Evolutionary conservation across 768 basidiomycete genomes (phyloP).

Genomic region (Hypholoma sublateritium): DNA sequence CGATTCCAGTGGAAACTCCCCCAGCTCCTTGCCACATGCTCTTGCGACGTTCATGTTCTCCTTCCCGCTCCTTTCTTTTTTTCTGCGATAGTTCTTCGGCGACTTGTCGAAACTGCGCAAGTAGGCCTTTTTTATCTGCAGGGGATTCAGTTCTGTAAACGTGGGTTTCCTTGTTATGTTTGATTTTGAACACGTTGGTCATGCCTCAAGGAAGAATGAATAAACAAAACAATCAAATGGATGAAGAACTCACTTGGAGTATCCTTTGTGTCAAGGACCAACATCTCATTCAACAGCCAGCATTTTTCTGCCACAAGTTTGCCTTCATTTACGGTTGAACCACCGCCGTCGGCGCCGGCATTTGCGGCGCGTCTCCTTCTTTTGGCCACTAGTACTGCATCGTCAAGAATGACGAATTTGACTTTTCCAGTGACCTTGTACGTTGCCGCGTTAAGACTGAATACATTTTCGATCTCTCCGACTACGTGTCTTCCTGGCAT

Average conservation of each 20-base stretch:
- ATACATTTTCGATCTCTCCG: slow-evolving; percentile 78
- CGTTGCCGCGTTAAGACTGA: slow-evolving; percentile 89
- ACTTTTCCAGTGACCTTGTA: slow-evolving; percentile 90
- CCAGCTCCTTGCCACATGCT: slow-evolving; percentile 56
- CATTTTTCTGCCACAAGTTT: slow-evolving; percentile 92
- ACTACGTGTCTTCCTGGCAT: slow-evolving; percentile 91
- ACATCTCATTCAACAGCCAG: slow-evolving; percentile 91
- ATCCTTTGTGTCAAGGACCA: slow-evolving; percentile 96
- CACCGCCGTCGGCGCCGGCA: slow-evolving; percentile 35
- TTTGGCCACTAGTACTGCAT: slow-evolving; percentile 85
- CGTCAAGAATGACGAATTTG: slow-evolving; percentile 88
- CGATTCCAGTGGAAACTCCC: slow-evolving; percentile 39
- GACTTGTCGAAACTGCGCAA: slow-evolving; percentile 86
- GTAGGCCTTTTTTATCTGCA: slow-evolving; percentile 83
- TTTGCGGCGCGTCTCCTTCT: slow-evolving; percentile 66
- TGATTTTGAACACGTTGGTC: slow-evolving; percentile 97
- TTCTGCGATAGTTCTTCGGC: slow-evolving; percentile 89
- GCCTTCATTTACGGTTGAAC: slow-evolving; percentile 53
- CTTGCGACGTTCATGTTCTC: slow-evolving; percentile 87
- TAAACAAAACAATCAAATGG: slow-evolving; percentile 3
- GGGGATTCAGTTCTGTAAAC: slow-evolving; percentile 86
- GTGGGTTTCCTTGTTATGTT: slow-evolving; percentile 90
- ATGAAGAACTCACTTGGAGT: slow-evolving; percentile 64
- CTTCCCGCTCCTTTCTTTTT: slow-evolving; percentile 90
- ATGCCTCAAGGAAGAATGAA: slow-evolving; percentile 44